phyloP scores from a whole-genome alignment of 2,329 filamentous ascomycete genomes.

The Stachybotrys echinatus region DNA sequence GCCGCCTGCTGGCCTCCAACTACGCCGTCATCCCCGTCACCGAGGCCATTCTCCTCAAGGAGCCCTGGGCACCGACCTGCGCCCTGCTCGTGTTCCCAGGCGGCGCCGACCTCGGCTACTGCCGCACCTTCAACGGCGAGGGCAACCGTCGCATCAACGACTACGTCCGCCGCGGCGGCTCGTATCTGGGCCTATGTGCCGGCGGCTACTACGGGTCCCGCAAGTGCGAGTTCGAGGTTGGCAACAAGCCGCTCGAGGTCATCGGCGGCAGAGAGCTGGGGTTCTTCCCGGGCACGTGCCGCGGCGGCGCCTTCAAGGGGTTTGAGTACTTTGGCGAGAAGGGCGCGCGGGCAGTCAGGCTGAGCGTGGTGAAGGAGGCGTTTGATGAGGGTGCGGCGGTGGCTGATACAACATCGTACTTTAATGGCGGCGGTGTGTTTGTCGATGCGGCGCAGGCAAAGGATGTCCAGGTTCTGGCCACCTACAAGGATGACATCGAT shows the following conservation, averaged over 20 bases:
- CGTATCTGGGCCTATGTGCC: constrained; percentile 88
- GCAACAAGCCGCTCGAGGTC: constrained; percentile 72
- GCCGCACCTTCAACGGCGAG: constrained; percentile 76
- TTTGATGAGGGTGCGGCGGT: constrained; percentile 54
- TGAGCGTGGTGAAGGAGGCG: constrained; percentile 58
- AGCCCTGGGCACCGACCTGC: constrained; percentile 85
- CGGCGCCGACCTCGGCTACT: constrained; percentile 91
- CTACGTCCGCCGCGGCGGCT: constrained; percentile 79
- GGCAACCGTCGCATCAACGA: constrained; percentile 81
- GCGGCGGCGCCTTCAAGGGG: constrained; percentile 80
- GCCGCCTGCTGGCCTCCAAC: constrained; percentile 78
- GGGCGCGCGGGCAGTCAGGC: constrained; percentile 67
- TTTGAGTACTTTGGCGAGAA: constrained; percentile 88
- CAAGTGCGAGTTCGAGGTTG: constrained; percentile 87
- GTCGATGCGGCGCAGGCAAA: constrained; percentile 65
- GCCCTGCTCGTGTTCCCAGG: constrained; percentile 88
- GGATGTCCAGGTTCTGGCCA: constrained; percentile 72
- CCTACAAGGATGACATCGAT: constrained; percentile 67
- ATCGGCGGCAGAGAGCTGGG: constrained; percentile 77
- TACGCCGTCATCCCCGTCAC: constrained; percentile 89
- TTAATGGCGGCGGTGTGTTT: constrained; percentile 93
- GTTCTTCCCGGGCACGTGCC: constrained; percentile 83
- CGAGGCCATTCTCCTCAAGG: constrained; percentile 73
- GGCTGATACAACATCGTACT: constrained; percentile 69
- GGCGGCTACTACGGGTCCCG: constrained; percentile 85